Percentiles rank a stretch among this genome's conserved stretches.
Conservation (phyloP, 306 rosid genomes). For the Hylodesmum podocarpum region DNA sequence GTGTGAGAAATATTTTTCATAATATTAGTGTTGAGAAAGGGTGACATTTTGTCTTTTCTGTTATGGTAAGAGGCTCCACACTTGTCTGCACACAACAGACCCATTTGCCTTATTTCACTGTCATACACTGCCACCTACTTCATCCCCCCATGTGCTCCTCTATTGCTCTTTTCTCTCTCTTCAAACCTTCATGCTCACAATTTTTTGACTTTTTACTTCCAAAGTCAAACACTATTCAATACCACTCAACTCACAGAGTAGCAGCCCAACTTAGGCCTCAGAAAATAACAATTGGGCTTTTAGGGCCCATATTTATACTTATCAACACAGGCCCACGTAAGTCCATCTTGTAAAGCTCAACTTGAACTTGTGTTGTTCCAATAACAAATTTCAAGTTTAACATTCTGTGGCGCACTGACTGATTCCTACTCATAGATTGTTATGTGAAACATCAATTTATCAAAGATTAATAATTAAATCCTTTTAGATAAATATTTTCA, state of each 20-base stretch:
- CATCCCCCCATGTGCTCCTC: slow-evolving; percentile 40
- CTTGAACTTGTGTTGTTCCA: no score
- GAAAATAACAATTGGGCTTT: neutral
- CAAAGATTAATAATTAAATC: neutral
- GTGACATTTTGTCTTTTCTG: neutral
- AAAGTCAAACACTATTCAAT: no score
- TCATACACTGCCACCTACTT: slow-evolving; percentile 5
- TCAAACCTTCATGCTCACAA: neutral
- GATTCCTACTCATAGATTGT: no score
- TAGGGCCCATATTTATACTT: neutral
- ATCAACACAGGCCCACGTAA: neutral
- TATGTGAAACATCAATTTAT: neutral
- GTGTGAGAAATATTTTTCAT: neutral
- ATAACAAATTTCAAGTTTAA: no score
- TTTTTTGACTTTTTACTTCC: neutral
- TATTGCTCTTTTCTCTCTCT: neutral
- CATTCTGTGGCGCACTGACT: no score
- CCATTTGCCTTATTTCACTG: slow-evolving; percentile 17
- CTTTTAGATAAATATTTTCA: neutral
- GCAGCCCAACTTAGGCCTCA: neutral
- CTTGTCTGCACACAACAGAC: neutral
- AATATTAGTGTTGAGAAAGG: neutral
- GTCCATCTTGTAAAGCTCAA: no score
- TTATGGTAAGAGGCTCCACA: slow-evolving; percentile 1
- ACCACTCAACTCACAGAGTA: no score